A percentile compares a stretch with the other conserved stretches of the same genome.
phyloP scores from a whole-genome alignment of 345 rosid genomes.

The Rhodomyrtus tomentosa region DNA sequence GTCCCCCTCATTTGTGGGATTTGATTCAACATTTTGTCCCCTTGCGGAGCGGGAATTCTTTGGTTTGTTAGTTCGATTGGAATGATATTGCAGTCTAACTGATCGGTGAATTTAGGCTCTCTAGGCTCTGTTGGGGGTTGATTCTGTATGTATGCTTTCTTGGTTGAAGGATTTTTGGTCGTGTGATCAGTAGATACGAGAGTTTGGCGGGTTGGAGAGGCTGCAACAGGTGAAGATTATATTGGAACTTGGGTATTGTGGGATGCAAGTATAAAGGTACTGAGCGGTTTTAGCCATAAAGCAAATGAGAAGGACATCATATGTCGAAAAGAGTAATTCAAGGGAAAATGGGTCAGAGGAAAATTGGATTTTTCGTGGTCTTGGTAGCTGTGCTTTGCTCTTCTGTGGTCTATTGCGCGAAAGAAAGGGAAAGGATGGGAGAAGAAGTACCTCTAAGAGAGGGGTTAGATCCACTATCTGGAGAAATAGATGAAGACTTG shows the following conservation, averaged over 20 bases:
- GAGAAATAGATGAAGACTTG: slow-evolving; percentile 35
- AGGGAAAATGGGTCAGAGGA: slow-evolving; percentile 14
- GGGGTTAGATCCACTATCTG: slow-evolving; percentile 34
- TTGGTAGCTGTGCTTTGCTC: slow-evolving; percentile 28
- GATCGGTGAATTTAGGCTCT: neutral
- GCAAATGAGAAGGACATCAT: slow-evolving; percentile 24
- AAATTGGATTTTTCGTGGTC: slow-evolving; percentile 8
- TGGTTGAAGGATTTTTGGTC: neutral
- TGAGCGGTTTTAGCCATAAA: slow-evolving; percentile 10
- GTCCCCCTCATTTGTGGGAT: neutral
- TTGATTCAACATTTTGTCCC: slow-evolving; percentile 3
- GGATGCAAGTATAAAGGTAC: neutral
- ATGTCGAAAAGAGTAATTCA: slow-evolving; percentile 9
- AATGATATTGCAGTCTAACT: neutral
- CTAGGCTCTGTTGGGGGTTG: neutral
- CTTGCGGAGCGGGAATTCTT: slow-evolving; percentile 1
- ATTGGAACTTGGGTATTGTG: neutral
- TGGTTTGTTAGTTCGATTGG: slow-evolving; percentile 8
- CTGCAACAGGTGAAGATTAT: neutral
- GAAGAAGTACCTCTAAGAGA: slow-evolving; percentile 31
- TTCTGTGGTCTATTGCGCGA: slow-evolving; percentile 24
- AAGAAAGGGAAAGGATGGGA: slow-evolving; percentile 9
- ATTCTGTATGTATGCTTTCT: neutral
- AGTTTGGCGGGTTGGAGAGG: neutral
- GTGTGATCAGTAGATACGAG: neutral